Evolutionary conservation across 148 eudicot genomes (phyloP).

Genomic region (Silene latifolia): DNA sequence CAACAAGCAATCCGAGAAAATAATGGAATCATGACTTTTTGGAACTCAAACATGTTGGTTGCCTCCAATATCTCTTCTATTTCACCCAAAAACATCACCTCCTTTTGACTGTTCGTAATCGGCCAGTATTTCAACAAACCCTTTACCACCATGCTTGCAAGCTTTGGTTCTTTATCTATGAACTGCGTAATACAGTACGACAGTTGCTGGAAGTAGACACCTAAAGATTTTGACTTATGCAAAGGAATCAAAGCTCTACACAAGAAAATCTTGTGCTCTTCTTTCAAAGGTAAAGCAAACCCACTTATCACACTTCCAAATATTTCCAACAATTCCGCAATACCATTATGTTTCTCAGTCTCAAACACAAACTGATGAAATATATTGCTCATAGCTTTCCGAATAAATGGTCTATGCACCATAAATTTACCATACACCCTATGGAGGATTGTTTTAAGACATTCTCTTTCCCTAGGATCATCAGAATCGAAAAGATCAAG

Average conservation of each 20-base stretch:
- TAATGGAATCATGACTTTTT: constrained; percentile 76
- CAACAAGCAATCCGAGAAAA: constrained; percentile 79
- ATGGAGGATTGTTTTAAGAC: constrained; percentile 75
- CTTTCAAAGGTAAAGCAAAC: constrained; percentile 89
- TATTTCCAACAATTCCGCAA: constrained; percentile 88
- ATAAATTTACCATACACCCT: constrained; percentile 91
- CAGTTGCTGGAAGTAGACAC: constrained; percentile 80
- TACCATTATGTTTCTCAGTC: constrained; percentile 77
- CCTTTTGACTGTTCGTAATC: constrained; percentile 86
- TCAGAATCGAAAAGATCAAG: constrained; percentile 88
- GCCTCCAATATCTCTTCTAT: constrained; percentile 86
- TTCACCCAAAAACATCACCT: constrained; percentile 86
- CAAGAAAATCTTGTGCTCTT: constrained; percentile 86
- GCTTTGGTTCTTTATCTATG: constrained; percentile 85
- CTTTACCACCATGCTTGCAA: constrained; percentile 68
- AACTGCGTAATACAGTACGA: constrained; percentile 80
- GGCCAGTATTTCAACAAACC: constrained; percentile 95
- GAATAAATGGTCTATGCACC: constrained; percentile 87
- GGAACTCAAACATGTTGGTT: constrained; percentile 77
- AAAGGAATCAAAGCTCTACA: constrained; percentile 79
- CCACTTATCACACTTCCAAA: constrained; percentile 94
- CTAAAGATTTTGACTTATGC: constrained; percentile 76
- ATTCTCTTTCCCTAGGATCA: constrained; percentile 93
- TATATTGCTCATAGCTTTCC: constrained; percentile 72
- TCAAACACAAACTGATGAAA: constrained; percentile 73